Percentiles rank a stretch among this genome's conserved stretches.
phyloP scores from a whole-genome alignment of 495 filamentous ascomycete species.

The Podospora pseudoanserina region DNA sequence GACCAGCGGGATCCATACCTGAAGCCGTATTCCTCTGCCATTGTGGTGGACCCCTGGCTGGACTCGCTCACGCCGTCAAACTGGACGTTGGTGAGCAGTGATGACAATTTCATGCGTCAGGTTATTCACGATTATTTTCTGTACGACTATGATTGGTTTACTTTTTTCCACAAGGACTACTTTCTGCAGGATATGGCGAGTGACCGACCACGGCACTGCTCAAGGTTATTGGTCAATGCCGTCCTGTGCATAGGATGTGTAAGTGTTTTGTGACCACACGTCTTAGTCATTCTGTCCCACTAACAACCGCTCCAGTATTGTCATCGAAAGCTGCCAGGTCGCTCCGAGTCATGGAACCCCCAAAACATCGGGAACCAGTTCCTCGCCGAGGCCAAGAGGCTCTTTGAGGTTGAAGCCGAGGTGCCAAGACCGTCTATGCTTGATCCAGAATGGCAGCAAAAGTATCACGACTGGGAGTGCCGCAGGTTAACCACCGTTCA shows the following conservation, averaged over 20 bases:
- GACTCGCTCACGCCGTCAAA: conserved; percentile 30
- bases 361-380: conserved; percentile 38
- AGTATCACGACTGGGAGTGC: conserved; percentile 23
- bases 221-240: conserved; percentile 37
- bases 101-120: conserved; percentile 33
- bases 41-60: conserved; percentile 32
- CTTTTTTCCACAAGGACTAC: conserved; percentile 35
- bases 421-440: conserved; percentile 12
- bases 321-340: conserved; percentile 28
- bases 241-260: conserved; percentile 37
- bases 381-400: conserved; percentile 38
- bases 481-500: conserved; percentile 36
- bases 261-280: conserved; percentile 18
- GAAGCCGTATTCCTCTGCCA: conserved; percentile 36
- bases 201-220: conserved; percentile 34
- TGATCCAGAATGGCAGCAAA: conserved; percentile 23
- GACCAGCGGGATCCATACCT: conserved; percentile 30
- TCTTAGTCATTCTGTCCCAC: neutral
- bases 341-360: conserved; percentile 38
- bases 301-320: conserved; percentile 25
- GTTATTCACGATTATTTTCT: conserved; percentile 37
- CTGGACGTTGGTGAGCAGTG: conserved; percentile 37
- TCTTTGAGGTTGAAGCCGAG: conserved; percentile 36
- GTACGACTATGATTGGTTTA: conserved; percentile 38
- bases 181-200: conserved; percentile 39